Percentiles rank a stretch among this genome's conserved stretches.
phyloP scores from a whole-genome alignment of 163 green algal species.

The Scenedesmus sp. region DNA sequence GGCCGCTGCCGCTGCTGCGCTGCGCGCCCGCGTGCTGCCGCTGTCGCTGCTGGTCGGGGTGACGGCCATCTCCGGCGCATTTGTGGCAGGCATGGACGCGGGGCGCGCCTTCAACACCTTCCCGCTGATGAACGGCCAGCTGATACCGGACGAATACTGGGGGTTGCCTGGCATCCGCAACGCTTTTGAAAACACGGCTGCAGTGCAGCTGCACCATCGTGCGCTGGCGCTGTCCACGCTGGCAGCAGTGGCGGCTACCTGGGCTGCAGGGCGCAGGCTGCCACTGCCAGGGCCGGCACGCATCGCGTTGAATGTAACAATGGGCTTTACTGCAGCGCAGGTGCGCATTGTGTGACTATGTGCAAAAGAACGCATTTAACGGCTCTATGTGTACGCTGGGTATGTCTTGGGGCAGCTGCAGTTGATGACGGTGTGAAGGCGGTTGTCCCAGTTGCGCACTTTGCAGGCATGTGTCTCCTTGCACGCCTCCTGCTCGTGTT shows the following conservation, averaged over 20 bases:
- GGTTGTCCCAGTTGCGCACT: not conserved
- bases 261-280: constrained; percentile 49
- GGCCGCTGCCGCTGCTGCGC: constrained; percentile 45
- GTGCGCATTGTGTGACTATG: too few species aligned
- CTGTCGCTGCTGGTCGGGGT: constrained; percentile 90
- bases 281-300: constrained; percentile 63
- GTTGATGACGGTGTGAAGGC: too few species aligned
- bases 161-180: constrained; percentile 82
- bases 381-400: too few species aligned
- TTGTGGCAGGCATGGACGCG: constrained; percentile 91
- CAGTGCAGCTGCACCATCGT: constrained; percentile 92
- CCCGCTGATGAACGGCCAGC: constrained; percentile 92
- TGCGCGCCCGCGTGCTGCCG: constrained; percentile 67
- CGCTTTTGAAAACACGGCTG: constrained; percentile 98
- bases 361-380: not conserved
- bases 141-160: constrained; percentile 94
- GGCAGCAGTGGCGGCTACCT: constrained; percentile 66
- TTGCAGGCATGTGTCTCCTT: not conserved
- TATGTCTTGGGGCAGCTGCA: too few species aligned
- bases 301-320: constrained; percentile 67
- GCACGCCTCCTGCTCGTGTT: too few species aligned
- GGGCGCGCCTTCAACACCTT: constrained; percentile 99
- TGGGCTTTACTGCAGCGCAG: constrained; percentile 73
- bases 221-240: constrained; percentile 88
- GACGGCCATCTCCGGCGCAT: constrained; percentile 92